Conservation (phyloP, 495 filamentous ascomycete species). For the Aspergillus carlsbadensis region DNA sequence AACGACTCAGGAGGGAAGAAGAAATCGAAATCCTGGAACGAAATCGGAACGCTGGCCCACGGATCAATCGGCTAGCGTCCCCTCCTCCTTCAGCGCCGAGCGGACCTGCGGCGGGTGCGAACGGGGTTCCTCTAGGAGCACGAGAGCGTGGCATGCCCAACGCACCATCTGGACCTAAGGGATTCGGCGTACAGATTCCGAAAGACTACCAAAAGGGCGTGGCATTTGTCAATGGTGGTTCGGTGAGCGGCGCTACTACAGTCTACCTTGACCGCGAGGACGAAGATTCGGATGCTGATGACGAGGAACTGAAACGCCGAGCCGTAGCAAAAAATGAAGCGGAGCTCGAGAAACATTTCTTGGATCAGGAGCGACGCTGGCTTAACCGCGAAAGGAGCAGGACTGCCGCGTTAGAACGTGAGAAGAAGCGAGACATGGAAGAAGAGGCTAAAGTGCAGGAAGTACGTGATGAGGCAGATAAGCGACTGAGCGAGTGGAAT, state of each 20-base stretch:
- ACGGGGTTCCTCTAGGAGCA: conserved; percentile 84
- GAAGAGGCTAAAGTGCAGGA: conserved; percentile 55
- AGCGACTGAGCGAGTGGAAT: conserved; percentile 76
- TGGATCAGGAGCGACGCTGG: conserved; percentile 87
- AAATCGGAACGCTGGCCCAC: conserved; percentile 62
- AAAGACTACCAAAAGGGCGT: conserved; percentile 81
- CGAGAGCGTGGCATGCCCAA: conserved; percentile 67
- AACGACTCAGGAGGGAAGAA: conserved; percentile 83
- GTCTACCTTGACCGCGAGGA: conserved; percentile 66
- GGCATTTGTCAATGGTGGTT: conserved; percentile 81
- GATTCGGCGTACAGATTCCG: conserved; percentile 68
- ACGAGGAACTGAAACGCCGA: conserved; percentile 79
- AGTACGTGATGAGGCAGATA: conserved; percentile 72
- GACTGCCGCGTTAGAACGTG: conserved; percentile 79
- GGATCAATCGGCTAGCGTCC: conserved; percentile 68
- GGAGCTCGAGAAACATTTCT: conserved; percentile 77
- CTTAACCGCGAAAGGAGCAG: conserved; percentile 82
- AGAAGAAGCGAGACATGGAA: conserved; percentile 73
- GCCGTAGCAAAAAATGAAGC: conserved; percentile 66
- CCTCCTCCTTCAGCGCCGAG: conserved; percentile 65
- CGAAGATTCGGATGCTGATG: conserved; percentile 85
- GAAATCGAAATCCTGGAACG: conserved; percentile 88
- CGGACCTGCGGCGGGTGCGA: conserved; percentile 71
- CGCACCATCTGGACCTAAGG: conserved; percentile 78
- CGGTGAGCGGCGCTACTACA: conserved; percentile 56